A percentile compares a stretch with the other conserved stretches of the same genome.
These are phyloP conservation scores for Cenchrus fungigraminus DNA, from an alignment of 176 grass and related monocot species.

Conservation along the genomic window DNA sequence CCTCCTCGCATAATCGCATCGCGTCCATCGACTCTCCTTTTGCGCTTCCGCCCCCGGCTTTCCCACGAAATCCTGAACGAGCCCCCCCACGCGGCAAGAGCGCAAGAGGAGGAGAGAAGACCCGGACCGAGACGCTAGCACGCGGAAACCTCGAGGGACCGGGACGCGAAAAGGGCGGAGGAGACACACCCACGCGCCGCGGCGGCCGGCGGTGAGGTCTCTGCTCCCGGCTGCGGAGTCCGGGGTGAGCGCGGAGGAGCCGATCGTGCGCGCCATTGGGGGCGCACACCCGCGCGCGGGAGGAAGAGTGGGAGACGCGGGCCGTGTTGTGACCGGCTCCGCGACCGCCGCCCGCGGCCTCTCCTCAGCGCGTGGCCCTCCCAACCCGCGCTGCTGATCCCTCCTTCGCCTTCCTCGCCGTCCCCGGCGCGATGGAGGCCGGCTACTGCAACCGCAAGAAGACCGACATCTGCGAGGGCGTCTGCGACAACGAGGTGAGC, in stretches of 20 bases:
- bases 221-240: neutral
- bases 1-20: neutral
- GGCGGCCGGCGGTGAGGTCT: neutral
- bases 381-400: neutral
- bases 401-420: neutral
- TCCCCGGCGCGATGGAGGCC: slow-evolving; percentile 45
- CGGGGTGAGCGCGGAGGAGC: neutral
- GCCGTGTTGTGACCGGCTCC: neutral
- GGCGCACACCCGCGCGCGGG: neutral
- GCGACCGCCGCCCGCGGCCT: neutral
- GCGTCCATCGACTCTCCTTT: neutral
- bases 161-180: neutral
- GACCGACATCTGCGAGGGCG: slow-evolving; percentile 79
- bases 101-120: neutral
- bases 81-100: neutral
- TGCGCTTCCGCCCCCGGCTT: neutral
- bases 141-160: neutral
- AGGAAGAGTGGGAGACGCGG: neutral
- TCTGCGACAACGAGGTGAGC: slow-evolving; percentile 78
- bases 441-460: slow-evolving; percentile 89
- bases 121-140: neutral
- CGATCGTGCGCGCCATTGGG: slow-evolving; percentile 35
- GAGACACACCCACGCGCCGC: neutral
- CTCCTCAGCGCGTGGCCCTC: neutral
- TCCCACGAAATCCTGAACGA: slow-evolving; percentile 2